Percentiles rank a stretch among this genome's conserved stretches.
These are phyloP conservation scores for Ophiorrhiza pumila DNA, from an alignment of 257 asterid genomes.

Conservation along the genomic window DNA sequence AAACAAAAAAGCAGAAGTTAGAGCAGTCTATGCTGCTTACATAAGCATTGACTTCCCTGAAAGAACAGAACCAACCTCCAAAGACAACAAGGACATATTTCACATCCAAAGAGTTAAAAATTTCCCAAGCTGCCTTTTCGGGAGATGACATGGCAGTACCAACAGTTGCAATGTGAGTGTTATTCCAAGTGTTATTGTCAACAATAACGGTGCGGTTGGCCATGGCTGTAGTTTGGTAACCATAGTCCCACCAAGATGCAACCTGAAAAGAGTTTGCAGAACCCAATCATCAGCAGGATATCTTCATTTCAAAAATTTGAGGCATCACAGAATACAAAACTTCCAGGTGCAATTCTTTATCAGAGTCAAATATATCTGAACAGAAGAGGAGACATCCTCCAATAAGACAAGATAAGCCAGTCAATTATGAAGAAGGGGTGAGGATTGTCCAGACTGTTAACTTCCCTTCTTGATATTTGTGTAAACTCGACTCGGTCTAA, in stretches of 20 bases:
- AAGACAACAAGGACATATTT: slow-evolving; percentile 97
- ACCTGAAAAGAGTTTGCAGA: slow-evolving; percentile 53
- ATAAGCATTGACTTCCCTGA: background rate
- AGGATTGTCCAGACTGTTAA: background rate
- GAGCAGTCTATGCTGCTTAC: slow-evolving; percentile 12
- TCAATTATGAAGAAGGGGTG: background rate
- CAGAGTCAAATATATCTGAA: background rate
- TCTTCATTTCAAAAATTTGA: background rate
- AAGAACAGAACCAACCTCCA: slow-evolving; percentile 70
- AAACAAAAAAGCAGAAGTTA: slow-evolving; percentile 28
- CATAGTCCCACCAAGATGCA: slow-evolving; percentile 99
- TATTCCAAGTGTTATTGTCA: slow-evolving; percentile 98
- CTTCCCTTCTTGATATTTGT: background rate
- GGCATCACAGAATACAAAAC: background rate
- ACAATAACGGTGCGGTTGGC: slow-evolving; percentile 99
- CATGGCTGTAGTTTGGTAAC: slow-evolving; percentile 99
- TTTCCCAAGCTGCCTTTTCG: slow-evolving; percentile 98
- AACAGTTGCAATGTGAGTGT: slow-evolving; percentile 97
- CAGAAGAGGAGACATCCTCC: background rate
- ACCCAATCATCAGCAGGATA: background rate
- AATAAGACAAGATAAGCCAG: background rate
- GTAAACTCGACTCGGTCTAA: too few species aligned
- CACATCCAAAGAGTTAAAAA: slow-evolving; percentile 90
- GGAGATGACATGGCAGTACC: slow-evolving; percentile 99
- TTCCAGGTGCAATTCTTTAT: background rate